A percentile compares a stretch with the other conserved stretches of the same genome.
Evolutionary conservation across 306 rosid genomes (phyloP).

Genomic region (Cucumis melo): DNA sequence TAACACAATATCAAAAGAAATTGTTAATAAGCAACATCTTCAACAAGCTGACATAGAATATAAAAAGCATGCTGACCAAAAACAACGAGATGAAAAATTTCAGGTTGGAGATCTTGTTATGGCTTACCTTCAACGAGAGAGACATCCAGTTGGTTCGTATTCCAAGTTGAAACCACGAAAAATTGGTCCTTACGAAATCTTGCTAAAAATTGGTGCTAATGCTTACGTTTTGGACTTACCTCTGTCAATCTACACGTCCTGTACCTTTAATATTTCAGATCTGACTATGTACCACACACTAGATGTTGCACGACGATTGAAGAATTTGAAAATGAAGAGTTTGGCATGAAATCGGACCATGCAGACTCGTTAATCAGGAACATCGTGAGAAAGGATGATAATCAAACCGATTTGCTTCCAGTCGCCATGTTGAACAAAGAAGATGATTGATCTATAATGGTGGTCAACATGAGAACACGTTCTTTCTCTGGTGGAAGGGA

Average conservation of each 20-base stretch:
- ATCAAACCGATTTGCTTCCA: too few species aligned
- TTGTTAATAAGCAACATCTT: neutral
- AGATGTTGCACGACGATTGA: neutral
- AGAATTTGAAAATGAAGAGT: too few species aligned
- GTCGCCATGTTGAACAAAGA: too few species aligned
- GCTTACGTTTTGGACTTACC: neutral
- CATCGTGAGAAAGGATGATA: too few species aligned
- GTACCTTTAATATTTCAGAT: neutral
- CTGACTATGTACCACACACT: neutral
- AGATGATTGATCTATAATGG: too few species aligned
- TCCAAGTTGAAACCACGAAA: neutral
- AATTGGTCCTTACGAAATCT: neutral
- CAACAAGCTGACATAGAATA: neutral
- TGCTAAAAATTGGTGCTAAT: neutral
- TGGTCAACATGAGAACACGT: too few species aligned
- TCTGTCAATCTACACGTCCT: neutral
- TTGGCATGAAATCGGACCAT: too few species aligned
- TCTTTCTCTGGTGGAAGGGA: too few species aligned
- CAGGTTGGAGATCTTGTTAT: neutral
- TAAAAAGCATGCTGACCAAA: neutral
- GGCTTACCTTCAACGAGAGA: neutral
- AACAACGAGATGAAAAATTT: neutral
- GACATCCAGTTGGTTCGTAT: neutral
- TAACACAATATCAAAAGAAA: neutral
- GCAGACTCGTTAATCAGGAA: too few species aligned